A percentile compares a stretch with the other conserved stretches of the same genome.
Conservation (phyloP, 192 early-diverging fungal genomes). For the Backusella morwellensis region DNA sequence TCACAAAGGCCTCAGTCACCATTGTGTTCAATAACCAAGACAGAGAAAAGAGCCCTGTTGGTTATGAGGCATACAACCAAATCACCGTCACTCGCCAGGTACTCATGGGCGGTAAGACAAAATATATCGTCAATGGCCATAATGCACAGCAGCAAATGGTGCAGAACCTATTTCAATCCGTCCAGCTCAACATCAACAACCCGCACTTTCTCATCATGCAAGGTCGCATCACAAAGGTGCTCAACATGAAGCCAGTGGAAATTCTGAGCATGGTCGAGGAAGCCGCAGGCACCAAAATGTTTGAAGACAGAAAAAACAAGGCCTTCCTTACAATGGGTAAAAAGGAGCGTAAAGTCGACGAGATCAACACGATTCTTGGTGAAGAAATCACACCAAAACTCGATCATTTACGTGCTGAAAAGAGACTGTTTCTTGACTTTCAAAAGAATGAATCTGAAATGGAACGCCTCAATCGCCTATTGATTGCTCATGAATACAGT, state of each 20-base stretch:
- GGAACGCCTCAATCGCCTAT: slow-evolving; percentile 74
- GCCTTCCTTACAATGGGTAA: slow-evolving; percentile 91
- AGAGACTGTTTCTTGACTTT: slow-evolving; percentile 87
- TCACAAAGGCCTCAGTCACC: slow-evolving; percentile 96
- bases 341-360: slow-evolving; percentile 94
- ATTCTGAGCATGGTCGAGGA: slow-evolving; percentile 99
- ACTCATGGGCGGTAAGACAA: slow-evolving; percentile 89
- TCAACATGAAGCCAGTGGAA: slow-evolving; percentile 99
- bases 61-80: slow-evolving; percentile 80
- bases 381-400: slow-evolving; percentile 94
- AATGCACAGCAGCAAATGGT: slow-evolving; percentile 88
- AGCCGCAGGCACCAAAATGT: slow-evolving; percentile 98
- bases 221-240: slow-evolving; percentile 96
- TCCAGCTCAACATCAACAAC: slow-evolving; percentile 98
- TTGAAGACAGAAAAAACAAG: slow-evolving; percentile 96
- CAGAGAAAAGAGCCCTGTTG: slow-evolving; percentile 78
- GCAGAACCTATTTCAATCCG: slow-evolving; percentile 91
- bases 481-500: slow-evolving; percentile 84
- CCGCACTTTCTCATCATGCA: slow-evolving; percentile 99
- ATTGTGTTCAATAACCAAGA: slow-evolving; percentile 96
- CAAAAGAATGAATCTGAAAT: slow-evolving; percentile 91
- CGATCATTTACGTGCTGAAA: slow-evolving; percentile 84
- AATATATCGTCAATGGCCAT: slow-evolving; percentile 96
- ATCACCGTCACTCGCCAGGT: slow-evolving; percentile 95
- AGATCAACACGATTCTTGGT: slow-evolving; percentile 79